Percentiles rank a stretch among this genome's conserved stretches.
phyloP scores from a whole-genome alignment of 2,329 filamentous ascomycete genomes.

The Cercospora sojina region DNA sequence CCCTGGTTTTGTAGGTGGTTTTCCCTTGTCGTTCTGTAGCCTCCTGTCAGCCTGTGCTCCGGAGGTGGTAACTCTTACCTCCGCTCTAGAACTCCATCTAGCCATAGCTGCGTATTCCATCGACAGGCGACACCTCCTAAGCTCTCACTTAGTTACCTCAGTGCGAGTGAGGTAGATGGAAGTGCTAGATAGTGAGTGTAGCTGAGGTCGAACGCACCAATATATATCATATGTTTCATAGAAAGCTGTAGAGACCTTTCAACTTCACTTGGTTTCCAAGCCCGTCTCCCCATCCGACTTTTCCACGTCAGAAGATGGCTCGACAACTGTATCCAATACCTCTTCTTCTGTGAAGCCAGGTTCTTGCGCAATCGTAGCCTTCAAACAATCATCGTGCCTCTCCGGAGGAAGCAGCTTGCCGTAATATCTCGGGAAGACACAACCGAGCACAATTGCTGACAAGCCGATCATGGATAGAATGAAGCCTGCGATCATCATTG shows the following conservation, averaged over 20 bases:
- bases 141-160: too few species aligned
- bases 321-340: conserved; percentile 4
- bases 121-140: too few species aligned
- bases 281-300: not conserved
- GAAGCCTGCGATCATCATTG: conserved; percentile 54
- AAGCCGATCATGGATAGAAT: conserved; percentile 50
- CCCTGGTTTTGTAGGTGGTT: too few species aligned
- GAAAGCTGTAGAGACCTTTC: not conserved
- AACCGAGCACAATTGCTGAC: conserved; percentile 47
- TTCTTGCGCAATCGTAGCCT: conserved; percentile 5
- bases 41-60: too few species aligned
- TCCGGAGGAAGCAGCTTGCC: conserved; percentile 52
- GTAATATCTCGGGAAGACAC: conserved; percentile 53
- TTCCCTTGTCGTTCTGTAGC: too few species aligned
- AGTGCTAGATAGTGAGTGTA: too few species aligned
- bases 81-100: too few species aligned
- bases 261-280: not conserved
- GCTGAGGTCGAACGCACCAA: too few species aligned
- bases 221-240: too few species aligned
- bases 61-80: too few species aligned
- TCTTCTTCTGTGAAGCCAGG: conserved; percentile 8
- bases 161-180: too few species aligned
- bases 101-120: too few species aligned
- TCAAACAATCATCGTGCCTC: conserved; percentile 48
- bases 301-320: conserved; percentile 10